Percentiles rank a stretch among this genome's conserved stretches.
Conservation (phyloP, 192 early-diverging fungal genomes). For the Ambispora gerdemannii region DNA sequence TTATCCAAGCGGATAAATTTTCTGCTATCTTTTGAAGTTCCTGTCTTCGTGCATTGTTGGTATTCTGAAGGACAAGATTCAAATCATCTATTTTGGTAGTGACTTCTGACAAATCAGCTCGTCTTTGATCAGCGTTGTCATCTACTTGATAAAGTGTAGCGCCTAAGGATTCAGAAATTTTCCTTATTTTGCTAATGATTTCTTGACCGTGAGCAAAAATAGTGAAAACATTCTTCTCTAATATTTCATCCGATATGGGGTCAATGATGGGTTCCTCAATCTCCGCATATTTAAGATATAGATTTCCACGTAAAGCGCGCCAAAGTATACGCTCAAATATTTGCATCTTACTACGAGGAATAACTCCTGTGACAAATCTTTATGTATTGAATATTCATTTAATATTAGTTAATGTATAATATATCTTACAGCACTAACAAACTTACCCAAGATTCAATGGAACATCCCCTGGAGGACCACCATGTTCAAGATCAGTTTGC, state of each 20-base stretch:
- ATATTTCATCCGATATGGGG: conserved; percentile 79
- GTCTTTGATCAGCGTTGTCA: conserved; percentile 76
- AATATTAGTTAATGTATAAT: conserved; percentile 12
- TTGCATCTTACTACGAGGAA: conserved; percentile 73
- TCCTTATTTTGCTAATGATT: conserved; percentile 83
- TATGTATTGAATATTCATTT: conserved; percentile 44
- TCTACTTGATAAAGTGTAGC: conserved; percentile 93
- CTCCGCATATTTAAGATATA: conserved; percentile 94
- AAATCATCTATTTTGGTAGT: conserved; percentile 87
- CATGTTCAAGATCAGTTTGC: conserved; percentile 51
- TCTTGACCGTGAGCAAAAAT: conserved; percentile 97
- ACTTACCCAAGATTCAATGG: conserved; percentile 22
- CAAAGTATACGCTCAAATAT: conserved; percentile 96
- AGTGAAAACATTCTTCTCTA: conserved; percentile 96
- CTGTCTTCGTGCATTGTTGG: conserved; percentile 72
- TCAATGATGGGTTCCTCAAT: conserved; percentile 94
- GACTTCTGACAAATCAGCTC: conserved; percentile 76
- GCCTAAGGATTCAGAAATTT: conserved; percentile 93
- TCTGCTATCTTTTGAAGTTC: conserved; percentile 87
- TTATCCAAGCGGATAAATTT: conserved; percentile 83
- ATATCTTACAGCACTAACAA: no score
- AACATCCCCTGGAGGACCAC: conserved; percentile 1
- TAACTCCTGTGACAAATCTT: conserved; percentile 95
- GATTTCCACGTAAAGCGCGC: conserved; percentile 94
- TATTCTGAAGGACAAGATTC: conserved; percentile 81